Evolutionary conservation across 148 eudicot genomes (phyloP), one percentile per base, ranked within the genome.

Genomic region (Nepenthes gracilis): DNA sequence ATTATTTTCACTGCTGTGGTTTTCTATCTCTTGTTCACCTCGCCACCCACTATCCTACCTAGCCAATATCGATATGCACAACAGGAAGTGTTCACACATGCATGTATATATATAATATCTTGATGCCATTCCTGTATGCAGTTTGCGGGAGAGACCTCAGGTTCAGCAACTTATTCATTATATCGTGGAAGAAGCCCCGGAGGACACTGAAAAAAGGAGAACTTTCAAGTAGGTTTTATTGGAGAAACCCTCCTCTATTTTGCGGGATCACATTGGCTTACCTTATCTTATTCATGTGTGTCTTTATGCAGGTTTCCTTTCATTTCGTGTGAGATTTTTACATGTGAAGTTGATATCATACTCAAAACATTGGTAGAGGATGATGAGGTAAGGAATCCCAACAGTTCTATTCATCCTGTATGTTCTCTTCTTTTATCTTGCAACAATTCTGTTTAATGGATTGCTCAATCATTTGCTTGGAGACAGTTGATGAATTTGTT

Each of bases 281-380:
- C 23, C 23, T n/a, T n/a, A 38, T 51, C 47, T 52, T 37, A 33
- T 64, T n/a, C 23, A 23, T 72, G 38, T 23, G 51, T 55, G 67
- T 57, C 9, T 55, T 62, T 35, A 12, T 62, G 65, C 50, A 92
- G 98, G 85, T 85, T 88, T 72, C 98, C 98, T 67, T 88, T 92
- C 60, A 69, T 92, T 75, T 78, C 96, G 54, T 92, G 96, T 74
- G 98, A 92, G 74, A 88, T 92, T 55, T 82, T 92, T 59, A 92
- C 96, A 33, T 92, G 98, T 79, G 98, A 92, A 75, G 98, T 92
- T 71, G 98, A 92, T 82, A 80, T 85, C 55, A 88, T 92, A 62
- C 88, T 92, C 55, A 88, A 80, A 72, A 83, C 96, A 53, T 77
- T 92, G 83, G 88, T 88, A 45, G 98, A 92, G 77, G 96, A 92